phyloP scores from a whole-genome alignment of 371 early-diverging fungal species.

The Lichtheimia corymbifera region DNA sequence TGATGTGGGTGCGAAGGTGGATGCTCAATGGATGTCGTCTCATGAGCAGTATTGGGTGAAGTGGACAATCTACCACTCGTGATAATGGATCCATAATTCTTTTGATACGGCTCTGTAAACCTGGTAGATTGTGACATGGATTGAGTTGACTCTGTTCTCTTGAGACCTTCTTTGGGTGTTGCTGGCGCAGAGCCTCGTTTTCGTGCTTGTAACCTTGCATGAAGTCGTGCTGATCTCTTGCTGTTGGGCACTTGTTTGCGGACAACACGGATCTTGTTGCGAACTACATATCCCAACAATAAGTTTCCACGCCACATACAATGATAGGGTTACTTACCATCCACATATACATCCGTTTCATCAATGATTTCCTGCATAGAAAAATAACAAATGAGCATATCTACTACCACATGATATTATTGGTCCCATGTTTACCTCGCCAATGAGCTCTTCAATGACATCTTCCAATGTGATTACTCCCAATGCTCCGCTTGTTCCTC shows the following conservation, averaged over 20 bases:
- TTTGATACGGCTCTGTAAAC: constrained; percentile 13
- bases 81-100: constrained; percentile 16
- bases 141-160: neutral
- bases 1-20: too few species aligned
- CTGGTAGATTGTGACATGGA: constrained; percentile 6
- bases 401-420: too few species aligned
- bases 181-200: constrained; percentile 5
- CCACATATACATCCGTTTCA: constrained; percentile 92
- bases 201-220: constrained; percentile 8
- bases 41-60: constrained; percentile 3
- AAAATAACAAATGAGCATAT: too few species aligned
- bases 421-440: constrained; percentile 46
- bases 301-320: neutral
- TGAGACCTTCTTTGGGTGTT: neutral
- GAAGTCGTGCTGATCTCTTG: constrained; percentile 1
- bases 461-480: constrained; percentile 97
- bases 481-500: constrained; percentile 53
- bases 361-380: constrained; percentile 80
- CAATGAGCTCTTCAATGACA: constrained; percentile 95
- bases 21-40: too few species aligned
- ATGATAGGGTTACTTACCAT: constrained; percentile 41
- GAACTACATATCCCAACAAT: constrained; percentile 16
- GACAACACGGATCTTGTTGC: constrained; percentile 41
- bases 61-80: constrained; percentile 10
- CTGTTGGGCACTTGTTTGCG: constrained; percentile 37